Conservation (phyloP, 2,329 filamentous ascomycete species). For the Colletotrichum liriopes region DNA sequence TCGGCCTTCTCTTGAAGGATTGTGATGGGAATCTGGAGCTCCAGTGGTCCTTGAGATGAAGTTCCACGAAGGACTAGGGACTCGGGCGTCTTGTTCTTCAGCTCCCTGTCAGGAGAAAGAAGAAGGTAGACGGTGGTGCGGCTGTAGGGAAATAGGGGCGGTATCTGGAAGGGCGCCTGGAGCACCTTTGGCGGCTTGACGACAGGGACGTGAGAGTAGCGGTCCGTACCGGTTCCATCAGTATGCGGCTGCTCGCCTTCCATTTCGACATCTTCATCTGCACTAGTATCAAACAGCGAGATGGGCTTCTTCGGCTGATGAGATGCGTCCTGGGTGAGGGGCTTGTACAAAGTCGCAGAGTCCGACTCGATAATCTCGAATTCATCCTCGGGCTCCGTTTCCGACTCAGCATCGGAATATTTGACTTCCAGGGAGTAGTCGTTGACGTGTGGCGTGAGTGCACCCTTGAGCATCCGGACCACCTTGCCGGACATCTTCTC, state of each 20-base stretch:
- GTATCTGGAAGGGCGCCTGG: conserved; percentile 76
- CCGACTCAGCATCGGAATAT: conserved; percentile 57
- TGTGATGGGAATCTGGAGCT: conserved; percentile 76
- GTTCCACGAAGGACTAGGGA: conserved; percentile 73
- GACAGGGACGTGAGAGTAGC: conserved; percentile 67
- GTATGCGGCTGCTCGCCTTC: conserved; percentile 38
- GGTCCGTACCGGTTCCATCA: conserved; percentile 46
- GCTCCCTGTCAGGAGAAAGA: conserved; percentile 65
- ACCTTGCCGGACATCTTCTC: conserved; percentile 80
- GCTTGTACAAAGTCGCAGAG: conserved; percentile 58
- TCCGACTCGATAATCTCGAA: conserved; percentile 75
- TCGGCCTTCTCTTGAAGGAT: conserved; percentile 60
- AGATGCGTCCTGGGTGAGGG: neutral
- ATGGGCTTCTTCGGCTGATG: conserved; percentile 60
- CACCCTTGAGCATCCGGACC: conserved; percentile 81
- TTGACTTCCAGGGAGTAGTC: conserved; percentile 77
- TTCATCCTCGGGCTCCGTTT: conserved; percentile 59
- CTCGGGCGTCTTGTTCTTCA: conserved; percentile 60
- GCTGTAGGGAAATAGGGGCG: conserved; percentile 77
- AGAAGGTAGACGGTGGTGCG: conserved; percentile 78
- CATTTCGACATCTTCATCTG: conserved; percentile 57
- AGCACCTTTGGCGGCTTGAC: conserved; percentile 70
- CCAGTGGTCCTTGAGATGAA: conserved; percentile 70
- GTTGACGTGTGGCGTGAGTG: conserved; percentile 75
- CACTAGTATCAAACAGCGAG: conserved; percentile 71